These are phyloP conservation scores for Lactuca sativa DNA, from an alignment of 129 eudicot genomes.

Conservation along the genomic window DNA sequence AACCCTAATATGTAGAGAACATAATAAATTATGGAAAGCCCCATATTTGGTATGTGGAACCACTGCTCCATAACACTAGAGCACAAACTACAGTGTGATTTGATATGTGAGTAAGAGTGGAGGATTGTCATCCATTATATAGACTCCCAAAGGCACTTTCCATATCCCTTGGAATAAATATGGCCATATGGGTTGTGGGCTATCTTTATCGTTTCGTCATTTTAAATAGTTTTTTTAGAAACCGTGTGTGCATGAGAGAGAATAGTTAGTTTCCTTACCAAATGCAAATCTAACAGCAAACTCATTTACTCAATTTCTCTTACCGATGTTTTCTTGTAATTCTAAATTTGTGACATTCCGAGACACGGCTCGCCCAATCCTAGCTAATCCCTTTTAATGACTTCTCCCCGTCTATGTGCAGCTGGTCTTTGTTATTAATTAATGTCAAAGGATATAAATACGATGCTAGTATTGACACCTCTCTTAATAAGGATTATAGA, in stretches of 20 bases:
- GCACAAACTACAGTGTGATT: conserved; percentile 22
- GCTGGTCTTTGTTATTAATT: conserved; percentile 16
- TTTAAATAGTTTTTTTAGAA: conserved; percentile 12
- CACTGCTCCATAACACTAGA: conserved; percentile 43
- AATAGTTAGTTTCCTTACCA: conserved; percentile 9
- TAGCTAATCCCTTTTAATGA: conserved; percentile 17
- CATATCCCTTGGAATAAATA: conserved; percentile 55
- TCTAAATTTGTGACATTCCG: conserved; percentile 36
- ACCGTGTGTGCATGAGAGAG: conserved; percentile 17
- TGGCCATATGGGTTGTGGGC: conserved; percentile 35
- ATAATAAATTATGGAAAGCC: conserved; percentile 13
- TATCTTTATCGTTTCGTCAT: conserved; percentile 29
- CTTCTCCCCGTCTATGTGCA: conserved; percentile 5
- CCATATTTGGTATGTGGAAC: conserved; percentile 15
- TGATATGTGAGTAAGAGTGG: conserved; percentile 37
- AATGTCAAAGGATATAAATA: neutral
- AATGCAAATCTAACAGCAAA: conserved; percentile 28
- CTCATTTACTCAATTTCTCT: conserved; percentile 29
- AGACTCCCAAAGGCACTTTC: conserved; percentile 37
- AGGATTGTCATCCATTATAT: conserved; percentile 42
- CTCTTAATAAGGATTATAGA: no score
- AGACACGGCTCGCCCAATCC: conserved; percentile 21
- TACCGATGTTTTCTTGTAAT: conserved; percentile 54
- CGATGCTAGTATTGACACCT: no score
- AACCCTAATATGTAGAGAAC: conserved; percentile 28